Evolutionary conservation across 441 rosid species (phyloP), one percentile per base, ranked within the genome.

Genomic region (Populus tomentosa): DNA sequence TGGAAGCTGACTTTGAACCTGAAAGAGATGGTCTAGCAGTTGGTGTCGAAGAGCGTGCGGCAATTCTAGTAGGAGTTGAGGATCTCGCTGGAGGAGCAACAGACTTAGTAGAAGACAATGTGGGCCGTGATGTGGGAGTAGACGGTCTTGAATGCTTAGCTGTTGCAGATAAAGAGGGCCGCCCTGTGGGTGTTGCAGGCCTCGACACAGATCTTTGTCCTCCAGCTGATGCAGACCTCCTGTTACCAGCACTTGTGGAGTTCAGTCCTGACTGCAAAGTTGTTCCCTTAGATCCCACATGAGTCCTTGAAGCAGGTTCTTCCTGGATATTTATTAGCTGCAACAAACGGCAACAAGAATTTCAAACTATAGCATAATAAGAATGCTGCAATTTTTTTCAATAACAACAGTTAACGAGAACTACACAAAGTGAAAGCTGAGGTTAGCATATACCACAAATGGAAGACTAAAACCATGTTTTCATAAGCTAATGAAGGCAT

Each of bases 281-380:
- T 28, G 77, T 77, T n/a, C 82, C 81, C 83, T 83, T 85, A 38
- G 80, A 64, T 20, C 73, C 79, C 35, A 74, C 61, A 53, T 66
- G 67, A 73, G 82, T 80, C 79, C 76, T 83, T 50, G 85, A 79
- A 76, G 84, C 82, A 83, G 89, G 88, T 69, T 90, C 92, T 76
- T 85, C 93, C 26, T 75, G 91, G 38, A 90, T 79, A 83, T 91
- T 91, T 78, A 82, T 88, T 6, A 89, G 85, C 97, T 93, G 89
- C 82, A 86, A 82, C 38, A 21, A 80, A 83, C 73, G 64, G 42
- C 18, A 71, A 76, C 64, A 77, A 32, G 72, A 82, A 84, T 76
- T 74, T 73, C 71, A 75, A 77, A 50, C 77, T 35, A 75, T 33
- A 40, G 81, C 76, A 85, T 8, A 28, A 67, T 26, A 76, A 56